Conservation (phyloP, 2,329 filamentous ascomycete genomes). For the Aspergillus floridensis region DNA sequence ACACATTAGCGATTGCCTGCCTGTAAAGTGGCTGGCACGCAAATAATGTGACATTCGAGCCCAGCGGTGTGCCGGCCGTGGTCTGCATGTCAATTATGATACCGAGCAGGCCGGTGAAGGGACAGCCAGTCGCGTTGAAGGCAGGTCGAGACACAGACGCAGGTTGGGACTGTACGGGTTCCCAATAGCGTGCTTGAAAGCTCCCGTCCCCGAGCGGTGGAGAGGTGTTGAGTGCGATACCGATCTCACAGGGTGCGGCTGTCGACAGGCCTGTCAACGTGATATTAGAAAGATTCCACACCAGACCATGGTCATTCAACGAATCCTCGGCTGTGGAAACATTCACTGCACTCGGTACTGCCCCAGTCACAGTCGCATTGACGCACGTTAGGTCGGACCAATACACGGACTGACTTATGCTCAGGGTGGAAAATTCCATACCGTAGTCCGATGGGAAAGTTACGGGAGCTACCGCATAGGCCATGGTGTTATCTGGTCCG, state of each 20-base stretch:
- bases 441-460: conserved; percentile 8
- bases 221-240: neutral
- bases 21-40: conserved; percentile 6
- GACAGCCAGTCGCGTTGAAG: neutral
- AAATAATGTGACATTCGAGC: neutral
- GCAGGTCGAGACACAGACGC: neutral
- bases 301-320: neutral
- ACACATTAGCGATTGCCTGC: conserved; percentile 3
- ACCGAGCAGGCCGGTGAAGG: neutral
- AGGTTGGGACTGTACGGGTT: neutral
- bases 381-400: conserved; percentile 20
- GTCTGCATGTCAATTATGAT: neutral
- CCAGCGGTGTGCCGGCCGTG: neutral
- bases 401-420: conserved; percentile 18
- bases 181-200: conserved; percentile 9
- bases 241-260: neutral
- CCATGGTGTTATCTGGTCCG: neutral
- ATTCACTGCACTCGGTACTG: neutral
- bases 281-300: neutral
- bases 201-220: neutral
- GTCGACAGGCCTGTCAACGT: neutral
- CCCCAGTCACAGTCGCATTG: neutral
- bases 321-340: neutral
- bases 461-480: conserved; percentile 1
- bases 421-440: conserved; percentile 1